Conservation (phyloP, 352 stramenopile genomes). For the Pythium rhizo-oryzae region DNA sequence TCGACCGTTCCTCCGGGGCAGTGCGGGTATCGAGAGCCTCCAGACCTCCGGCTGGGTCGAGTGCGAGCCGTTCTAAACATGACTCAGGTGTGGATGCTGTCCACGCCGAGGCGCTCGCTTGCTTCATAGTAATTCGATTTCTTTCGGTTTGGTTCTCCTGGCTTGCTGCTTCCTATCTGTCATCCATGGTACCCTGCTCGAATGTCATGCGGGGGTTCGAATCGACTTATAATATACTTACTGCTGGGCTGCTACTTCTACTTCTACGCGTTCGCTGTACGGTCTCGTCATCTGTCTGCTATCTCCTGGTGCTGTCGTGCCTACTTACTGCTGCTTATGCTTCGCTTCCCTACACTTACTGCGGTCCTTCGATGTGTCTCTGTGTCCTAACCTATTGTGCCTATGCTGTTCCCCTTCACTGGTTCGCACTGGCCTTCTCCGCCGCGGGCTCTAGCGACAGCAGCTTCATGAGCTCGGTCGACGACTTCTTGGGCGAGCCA, state of each 20-base stretch:
- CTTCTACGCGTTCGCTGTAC: constrained; percentile 9
- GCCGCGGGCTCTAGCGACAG: constrained; percentile 41
- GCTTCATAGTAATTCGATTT: not conserved
- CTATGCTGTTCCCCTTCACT: not conserved
- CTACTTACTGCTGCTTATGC: constrained; percentile 1
- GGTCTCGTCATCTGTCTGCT: not conserved
- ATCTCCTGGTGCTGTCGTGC: not conserved
- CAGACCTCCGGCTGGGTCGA: constrained; percentile 64
- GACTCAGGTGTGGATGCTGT: too few species aligned
- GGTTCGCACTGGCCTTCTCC: not conserved
- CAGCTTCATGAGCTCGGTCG: constrained; percentile 56
- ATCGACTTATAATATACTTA: constrained; percentile 11
- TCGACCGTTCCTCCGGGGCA: constrained; percentile 62
- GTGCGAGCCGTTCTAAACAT: constrained; percentile 57
- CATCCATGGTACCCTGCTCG: too few species aligned
- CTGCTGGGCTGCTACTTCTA: constrained; percentile 1
- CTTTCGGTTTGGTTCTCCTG: not conserved
- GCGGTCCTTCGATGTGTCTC: not conserved
- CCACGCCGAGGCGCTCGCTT: not conserved
- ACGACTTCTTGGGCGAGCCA: constrained; percentile 23
- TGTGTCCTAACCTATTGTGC: constrained; percentile 10
- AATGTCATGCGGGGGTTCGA: not conserved
- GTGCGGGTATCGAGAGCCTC: constrained; percentile 44
- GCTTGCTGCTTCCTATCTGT: not conserved
- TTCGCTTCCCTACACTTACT: constrained; percentile 2